Conservation (phyloP, 2,329 filamentous ascomycete species). For the Immersiporthe knoxdaviesiana region DNA sequence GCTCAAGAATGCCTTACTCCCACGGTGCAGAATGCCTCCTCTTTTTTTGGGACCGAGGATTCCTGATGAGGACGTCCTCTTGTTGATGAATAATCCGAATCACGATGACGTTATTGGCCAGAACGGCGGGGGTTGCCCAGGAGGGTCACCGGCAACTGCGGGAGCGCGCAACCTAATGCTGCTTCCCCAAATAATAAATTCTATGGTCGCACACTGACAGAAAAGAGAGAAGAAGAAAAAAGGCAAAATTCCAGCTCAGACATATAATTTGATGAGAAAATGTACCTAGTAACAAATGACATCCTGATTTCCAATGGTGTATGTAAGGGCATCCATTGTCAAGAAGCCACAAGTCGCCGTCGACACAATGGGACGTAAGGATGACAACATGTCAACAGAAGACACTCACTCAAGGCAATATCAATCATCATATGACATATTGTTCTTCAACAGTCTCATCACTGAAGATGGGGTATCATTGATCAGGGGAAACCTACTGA, state of each 20-base stretch:
- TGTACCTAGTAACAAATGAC: too few relatives aligned
- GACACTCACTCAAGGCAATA: background rate
- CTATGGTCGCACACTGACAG: background rate
- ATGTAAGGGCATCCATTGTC: too few relatives aligned
- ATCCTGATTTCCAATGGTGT: too few relatives aligned
- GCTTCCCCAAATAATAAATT: background rate
- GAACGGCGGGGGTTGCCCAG: background rate
- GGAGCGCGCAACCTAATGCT: background rate
- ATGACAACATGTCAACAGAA: background rate
- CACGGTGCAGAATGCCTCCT: slow-evolving; percentile 18
- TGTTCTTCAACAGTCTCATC: background rate
- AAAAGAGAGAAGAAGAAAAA: background rate
- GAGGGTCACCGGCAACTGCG: slow-evolving; percentile 8
- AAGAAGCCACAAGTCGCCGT: background rate
- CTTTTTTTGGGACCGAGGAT: slow-evolving; percentile 5
- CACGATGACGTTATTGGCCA: slow-evolving; percentile 30
- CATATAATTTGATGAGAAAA: background rate
- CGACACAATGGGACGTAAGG: background rate
- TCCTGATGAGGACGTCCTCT: slow-evolving; percentile 2
- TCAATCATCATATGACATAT: background rate
- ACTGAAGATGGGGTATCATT: background rate
- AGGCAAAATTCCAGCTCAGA: background rate
- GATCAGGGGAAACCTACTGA: background rate
- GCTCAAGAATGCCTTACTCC: background rate
- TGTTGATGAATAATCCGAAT: slow-evolving; percentile 27